Percentiles rank a stretch among this genome's conserved stretches.
Conservation (phyloP, 148 eudicot species). For the Cornus suecica region DNA sequence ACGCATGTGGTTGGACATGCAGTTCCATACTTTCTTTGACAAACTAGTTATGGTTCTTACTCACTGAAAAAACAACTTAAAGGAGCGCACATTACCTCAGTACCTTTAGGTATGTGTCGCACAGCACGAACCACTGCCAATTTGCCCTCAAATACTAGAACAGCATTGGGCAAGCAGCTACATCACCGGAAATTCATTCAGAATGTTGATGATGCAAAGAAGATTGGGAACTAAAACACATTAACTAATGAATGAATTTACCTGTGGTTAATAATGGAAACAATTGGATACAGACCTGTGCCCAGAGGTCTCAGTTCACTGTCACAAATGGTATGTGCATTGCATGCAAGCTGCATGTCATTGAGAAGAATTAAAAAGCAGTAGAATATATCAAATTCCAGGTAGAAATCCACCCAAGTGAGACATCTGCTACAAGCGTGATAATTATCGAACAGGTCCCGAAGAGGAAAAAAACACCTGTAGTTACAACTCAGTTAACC, state of each 20-base stretch:
- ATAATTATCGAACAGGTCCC: background rate
- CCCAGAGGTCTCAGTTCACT: conserved; percentile 82
- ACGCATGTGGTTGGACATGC: background rate
- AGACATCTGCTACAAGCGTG: background rate
- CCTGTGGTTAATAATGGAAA: conserved; percentile 93
- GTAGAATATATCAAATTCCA: background rate
- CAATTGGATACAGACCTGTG: conserved; percentile 77
- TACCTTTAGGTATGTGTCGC: conserved; percentile 78
- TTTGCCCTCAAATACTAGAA: conserved; percentile 79
- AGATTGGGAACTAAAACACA: background rate
- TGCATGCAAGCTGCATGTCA: conserved; percentile 77
- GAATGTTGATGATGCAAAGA: conserved; percentile 1
- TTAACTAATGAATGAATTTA: conserved; percentile 7
- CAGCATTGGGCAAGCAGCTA: conserved; percentile 92
- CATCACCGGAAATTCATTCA: conserved; percentile 29
- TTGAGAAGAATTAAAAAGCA: background rate
- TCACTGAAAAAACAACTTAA: background rate
- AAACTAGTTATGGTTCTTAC: background rate
- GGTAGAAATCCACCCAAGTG: conserved; percentile 9
- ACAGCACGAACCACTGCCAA: conserved; percentile 80
- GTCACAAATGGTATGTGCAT: conserved; percentile 93
- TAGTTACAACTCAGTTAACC: background rate
- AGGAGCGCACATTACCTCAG: conserved; percentile 63
- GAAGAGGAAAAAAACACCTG: background rate
- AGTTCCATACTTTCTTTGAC: background rate